A percentile compares a stretch with the other conserved stretches of the same genome.
Conservation (phyloP, 2,329 filamentous ascomycete genomes). For the Phyllosticta citrichinensis region DNA sequence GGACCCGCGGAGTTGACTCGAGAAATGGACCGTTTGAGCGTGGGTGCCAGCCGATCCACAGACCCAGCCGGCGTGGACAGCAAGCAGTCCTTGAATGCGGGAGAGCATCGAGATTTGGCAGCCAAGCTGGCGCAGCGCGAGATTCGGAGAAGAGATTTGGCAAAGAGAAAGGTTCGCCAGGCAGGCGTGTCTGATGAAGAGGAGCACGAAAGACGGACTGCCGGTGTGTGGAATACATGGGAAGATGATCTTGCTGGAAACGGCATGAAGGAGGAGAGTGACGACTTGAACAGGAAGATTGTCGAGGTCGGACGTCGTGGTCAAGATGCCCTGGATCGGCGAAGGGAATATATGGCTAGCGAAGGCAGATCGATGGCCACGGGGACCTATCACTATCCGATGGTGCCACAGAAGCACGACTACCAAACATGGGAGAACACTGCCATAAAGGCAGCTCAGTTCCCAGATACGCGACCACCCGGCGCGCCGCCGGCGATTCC, state of each 20-base stretch:
- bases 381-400: slow-evolving; percentile 33
- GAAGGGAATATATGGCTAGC: slow-evolving; percentile 12
- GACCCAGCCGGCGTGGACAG: slow-evolving; percentile 18
- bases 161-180: slow-evolving; percentile 33
- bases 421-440: slow-evolving; percentile 24
- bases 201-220: slow-evolving; percentile 45
- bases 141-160: slow-evolving; percentile 24
- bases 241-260: slow-evolving; percentile 30
- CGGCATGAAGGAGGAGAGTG: slow-evolving; percentile 21
- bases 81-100: slow-evolving; percentile 23
- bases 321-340: slow-evolving; percentile 16
- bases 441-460: slow-evolving; percentile 27
- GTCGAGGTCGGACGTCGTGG: slow-evolving; percentile 39
- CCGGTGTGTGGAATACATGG: slow-evolving; percentile 45
- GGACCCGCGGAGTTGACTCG: slow-evolving; percentile 19
- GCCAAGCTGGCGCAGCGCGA: slow-evolving; percentile 26
- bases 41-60: slow-evolving; percentile 4
- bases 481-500: slow-evolving; percentile 2
- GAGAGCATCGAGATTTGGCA: slow-evolving; percentile 22
- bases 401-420: slow-evolving; percentile 31
- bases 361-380: background rate
- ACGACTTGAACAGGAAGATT: slow-evolving; percentile 43
- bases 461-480: slow-evolving; percentile 19
- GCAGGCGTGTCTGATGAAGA: slow-evolving; percentile 49
- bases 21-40: slow-evolving; percentile 11